Evolutionary conservation across 208 protist genomes (phyloP), one percentile per base, ranked within the genome.

Genomic region (Herpetomonas tarakana): DNA sequence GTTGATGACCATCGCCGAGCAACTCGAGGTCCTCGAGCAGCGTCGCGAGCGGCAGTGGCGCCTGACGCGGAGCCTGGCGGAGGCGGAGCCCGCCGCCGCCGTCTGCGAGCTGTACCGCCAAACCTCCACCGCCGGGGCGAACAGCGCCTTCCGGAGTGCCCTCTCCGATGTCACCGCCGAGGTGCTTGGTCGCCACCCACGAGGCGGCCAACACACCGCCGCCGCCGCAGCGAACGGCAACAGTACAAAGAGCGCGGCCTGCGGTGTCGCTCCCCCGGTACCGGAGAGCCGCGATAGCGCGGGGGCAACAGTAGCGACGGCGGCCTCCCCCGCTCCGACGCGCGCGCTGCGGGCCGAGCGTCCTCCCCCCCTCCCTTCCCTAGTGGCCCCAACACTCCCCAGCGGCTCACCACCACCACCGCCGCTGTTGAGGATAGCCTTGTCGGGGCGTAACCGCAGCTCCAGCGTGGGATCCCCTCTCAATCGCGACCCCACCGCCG

Each of bases 41-140:
- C 68, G 80, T 4, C 73, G 76, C 9, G 69, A 78, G 64, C 68
- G 71, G 58, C 80, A 87, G 49, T 71, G 58, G 61, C 66, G 55
- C 28, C 52, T 69, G 53, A 67, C 60, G 38, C 62, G 51, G 18
- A 49, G 52, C 51, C 46, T 67, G 28, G 25, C 27, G 6, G 39
- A 41, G 35, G 35, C 35, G 35, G 35, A 41, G 14, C 35, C 35
- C 35, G 35, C 35, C 35, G 35, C 35, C 14, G 14, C 35, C 6
- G 35, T 41, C 35, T 14, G 35, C 14, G 35, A 41, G 35, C 35
- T 24, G 45, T 14, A 18, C 63, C 12, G 63, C 11, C 46, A 52
- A 19, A 19, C 46, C 6, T 52, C 46, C 6, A 19, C 46, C 7
- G 6, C 12, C 18, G 24, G 21, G 12, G 24, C 11, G 12, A 59